Evolutionary conservation across 202 grass and related monocot genomes (phyloP), one percentile per base, ranked within the genome.

Genomic region (Elaeis oleifera): DNA sequence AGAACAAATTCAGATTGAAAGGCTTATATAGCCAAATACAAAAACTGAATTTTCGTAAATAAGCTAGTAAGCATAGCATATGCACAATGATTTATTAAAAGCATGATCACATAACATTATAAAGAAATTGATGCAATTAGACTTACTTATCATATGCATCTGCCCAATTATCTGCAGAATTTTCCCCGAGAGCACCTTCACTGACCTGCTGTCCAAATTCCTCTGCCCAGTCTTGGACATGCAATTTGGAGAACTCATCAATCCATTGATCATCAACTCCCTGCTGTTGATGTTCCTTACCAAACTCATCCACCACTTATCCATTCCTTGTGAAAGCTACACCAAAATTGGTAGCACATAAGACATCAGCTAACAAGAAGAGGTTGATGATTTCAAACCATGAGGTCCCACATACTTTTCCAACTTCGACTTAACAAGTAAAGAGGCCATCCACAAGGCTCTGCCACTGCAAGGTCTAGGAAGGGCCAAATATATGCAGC

Each of bases 241-340:
- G 79, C 78, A 99, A 86, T 76, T 99, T 99, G 7, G 94, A 92
- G 75, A 99, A 99, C 72, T 99, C 88, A 55, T 86, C 74, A 24
- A 89, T 49, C 94, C 94, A 99, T 23, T 78, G 78, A 59, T 99
- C 82, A 23, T 92, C 84, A 51, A 84, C 58, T 16, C 60, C 81
- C 20, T 77, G 71, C 29, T 76, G 84, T 78, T 83, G 79, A 70
- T 88, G 73, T 54, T 92, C 75, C 79, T 80, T 88, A 63, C 77
- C 63, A 51, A 89, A 99, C 49, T 99, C 94, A 18, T 56, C 86
- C 36, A 68, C 88, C 94, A 99, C 58, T 69, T 76, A 72, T 90
- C 72, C 29, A 72, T 85, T 15, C 74, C 90, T 78, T 76, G 88
- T 49, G 88, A 78, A 83, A 79, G 58, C 94, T 99, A 48, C 73